Evolutionary conservation across 495 filamentous ascomycete genomes (phyloP).

Genomic region (Immersiella caudata): DNA sequence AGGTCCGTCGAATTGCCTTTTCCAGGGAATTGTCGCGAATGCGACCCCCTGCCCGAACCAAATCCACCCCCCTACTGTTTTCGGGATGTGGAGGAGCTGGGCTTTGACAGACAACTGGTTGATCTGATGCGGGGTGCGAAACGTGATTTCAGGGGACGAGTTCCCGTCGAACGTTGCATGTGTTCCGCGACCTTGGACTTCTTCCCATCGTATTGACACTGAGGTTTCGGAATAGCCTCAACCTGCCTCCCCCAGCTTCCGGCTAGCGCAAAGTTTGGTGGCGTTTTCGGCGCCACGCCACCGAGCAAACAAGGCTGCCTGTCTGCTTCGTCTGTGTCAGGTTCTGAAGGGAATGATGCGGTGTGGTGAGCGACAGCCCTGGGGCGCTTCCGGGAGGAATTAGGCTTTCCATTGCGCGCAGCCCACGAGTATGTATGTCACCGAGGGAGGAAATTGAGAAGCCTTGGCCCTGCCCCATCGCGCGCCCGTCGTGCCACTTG

Average conservation of each 20-base stretch:
- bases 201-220: not conserved
- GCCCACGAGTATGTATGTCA: constrained; percentile 1
- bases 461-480: not conserved
- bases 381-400: not conserved
- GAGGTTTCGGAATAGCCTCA: constrained; percentile 21
- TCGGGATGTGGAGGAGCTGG: constrained; percentile 11
- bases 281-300: not conserved
- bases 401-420: not conserved
- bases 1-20: constrained; percentile 13
- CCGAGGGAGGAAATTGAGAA: not conserved
- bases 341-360: not conserved
- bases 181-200: not conserved
- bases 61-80: not conserved
- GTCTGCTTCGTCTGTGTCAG: not conserved
- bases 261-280: not conserved
- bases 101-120: not conserved
- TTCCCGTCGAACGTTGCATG: not conserved
- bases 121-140: constrained; percentile 1
- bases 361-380: not conserved
- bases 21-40: constrained; percentile 24
- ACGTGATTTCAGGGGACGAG: not conserved
- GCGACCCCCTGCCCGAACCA: constrained; percentile 4
- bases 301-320: not conserved
- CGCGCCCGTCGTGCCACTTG: not conserved
- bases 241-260: constrained; percentile 2